Evolutionary conservation across 495 filamentous ascomycete genomes (phyloP), one percentile per base, ranked within the genome.

Genomic region (Tuber aestivum): DNA sequence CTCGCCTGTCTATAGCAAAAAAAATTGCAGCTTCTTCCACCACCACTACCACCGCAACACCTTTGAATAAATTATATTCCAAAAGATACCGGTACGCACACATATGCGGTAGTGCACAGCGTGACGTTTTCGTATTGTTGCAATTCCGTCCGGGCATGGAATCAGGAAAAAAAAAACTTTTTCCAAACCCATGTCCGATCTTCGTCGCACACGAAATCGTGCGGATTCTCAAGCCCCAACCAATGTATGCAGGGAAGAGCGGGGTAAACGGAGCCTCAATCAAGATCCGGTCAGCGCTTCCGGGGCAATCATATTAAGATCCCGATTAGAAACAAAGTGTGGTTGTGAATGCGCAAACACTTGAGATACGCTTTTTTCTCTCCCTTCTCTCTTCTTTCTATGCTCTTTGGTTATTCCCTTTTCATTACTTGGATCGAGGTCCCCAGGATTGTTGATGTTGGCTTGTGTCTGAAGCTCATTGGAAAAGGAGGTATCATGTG

Each of bases 231-330:
- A 32, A 65, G 56, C 56, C 56, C 32, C 27, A 65, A 10, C 7
- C 50, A 56, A 56, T 35, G 56, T 18, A 78, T 70, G 65, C 44
- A 78, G 48, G 27, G 41, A 41, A 69, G 76, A 75, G 77, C 72
- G 72, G 76, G 77, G 77, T 79, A 78, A 75, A 78, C 69, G 69
- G 76, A 79, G 76, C 77, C 76, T 42, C 77, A 78, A 79, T 78
- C 76, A 79, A 72, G 69, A 79, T 79, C 56, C 72, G 76, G 77
- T 78, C 72, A 75, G 50, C 70, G 72, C 76, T 79, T 71, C 76
- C 72, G 77, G 71, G 74, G 71, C 75, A 75, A 56, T 77, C 48
- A 42, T 44, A 69, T 50, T 38, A 37, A 74, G 41, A 78, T 73
- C 70, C 76, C 56, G 56, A 65, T 65, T 65, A 65, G 27, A 65